Evolutionary conservation across 2,329 filamentous ascomycete genomes (phyloP).

Genomic region (Trichoderma arundinaceum): DNA sequence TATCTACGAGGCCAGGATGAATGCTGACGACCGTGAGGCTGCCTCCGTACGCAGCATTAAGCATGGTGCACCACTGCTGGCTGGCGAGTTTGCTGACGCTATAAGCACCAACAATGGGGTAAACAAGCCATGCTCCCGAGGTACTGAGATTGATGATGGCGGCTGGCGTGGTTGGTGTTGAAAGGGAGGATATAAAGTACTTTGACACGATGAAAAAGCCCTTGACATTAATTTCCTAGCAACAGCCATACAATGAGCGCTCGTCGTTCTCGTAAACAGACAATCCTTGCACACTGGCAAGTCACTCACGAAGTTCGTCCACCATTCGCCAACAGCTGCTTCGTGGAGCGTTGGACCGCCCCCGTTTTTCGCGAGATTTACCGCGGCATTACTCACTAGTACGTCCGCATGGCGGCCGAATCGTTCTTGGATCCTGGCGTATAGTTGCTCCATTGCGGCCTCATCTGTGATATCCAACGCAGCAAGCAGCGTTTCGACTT

Average conservation of each 20-base stretch:
- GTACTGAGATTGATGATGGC: conserved; percentile 11
- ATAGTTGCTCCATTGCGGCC: background rate
- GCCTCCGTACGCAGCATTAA: conserved; percentile 8
- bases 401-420: background rate
- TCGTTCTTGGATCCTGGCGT: background rate
- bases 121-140: conserved; percentile 10
- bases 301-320: conserved; percentile 6
- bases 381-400: conserved; percentile 1
- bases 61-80: conserved; percentile 10
- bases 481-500: conserved; percentile 7
- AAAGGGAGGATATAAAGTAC: conserved; percentile 12
- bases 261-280: background rate
- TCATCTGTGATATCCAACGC: conserved; percentile 14
- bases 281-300: background rate
- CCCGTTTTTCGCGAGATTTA: background rate
- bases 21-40: conserved; percentile 9
- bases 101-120: background rate
- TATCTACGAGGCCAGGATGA: conserved; percentile 1
- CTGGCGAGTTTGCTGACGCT: conserved; percentile 26
- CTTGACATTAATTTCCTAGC: conserved; percentile 14
- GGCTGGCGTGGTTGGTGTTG: conserved; percentile 2
- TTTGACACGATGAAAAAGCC: conserved; percentile 4
- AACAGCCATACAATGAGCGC: background rate
- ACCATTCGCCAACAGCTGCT: conserved; percentile 14
- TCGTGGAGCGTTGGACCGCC: conserved; percentile 15